Evolutionary conservation across 2,329 filamentous ascomycete genomes (phyloP).

Genomic region (Lasiodiplodia theobromae): DNA sequence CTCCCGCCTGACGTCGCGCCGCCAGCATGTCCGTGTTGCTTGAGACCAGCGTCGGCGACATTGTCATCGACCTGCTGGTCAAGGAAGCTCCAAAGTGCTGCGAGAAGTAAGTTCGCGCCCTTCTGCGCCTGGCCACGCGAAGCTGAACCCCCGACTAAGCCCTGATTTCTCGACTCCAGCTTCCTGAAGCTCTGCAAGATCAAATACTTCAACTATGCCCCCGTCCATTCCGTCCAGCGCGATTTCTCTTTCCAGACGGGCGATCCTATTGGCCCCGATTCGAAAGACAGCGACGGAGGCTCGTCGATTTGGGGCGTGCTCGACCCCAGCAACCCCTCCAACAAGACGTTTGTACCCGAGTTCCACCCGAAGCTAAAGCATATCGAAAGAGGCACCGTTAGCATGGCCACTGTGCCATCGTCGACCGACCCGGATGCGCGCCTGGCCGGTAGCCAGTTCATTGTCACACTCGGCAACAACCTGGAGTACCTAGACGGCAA

Average conservation of each 20-base stretch:
- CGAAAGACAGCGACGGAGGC: constrained; percentile 86
- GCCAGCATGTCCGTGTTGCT: constrained; percentile 84
- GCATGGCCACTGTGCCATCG: constrained; percentile 91
- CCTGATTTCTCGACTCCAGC: constrained; percentile 60
- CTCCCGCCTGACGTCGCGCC: constrained; percentile 2
- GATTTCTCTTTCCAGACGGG: constrained; percentile 96
- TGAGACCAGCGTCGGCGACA: constrained; percentile 90
- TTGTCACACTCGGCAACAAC: constrained; percentile 88
- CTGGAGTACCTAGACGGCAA: constrained; percentile 92
- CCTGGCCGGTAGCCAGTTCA: constrained; percentile 88
- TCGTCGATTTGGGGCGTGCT: constrained; percentile 90
- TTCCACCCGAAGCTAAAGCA: constrained; percentile 90
- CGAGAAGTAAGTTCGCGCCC: constrained; percentile 79
- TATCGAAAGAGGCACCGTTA: constrained; percentile 86
- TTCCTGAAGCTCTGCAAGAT: constrained; percentile 98
- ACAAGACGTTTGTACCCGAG: constrained; percentile 82
- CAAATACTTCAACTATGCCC: constrained; percentile 99
- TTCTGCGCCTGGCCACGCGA: constrained; percentile 39
- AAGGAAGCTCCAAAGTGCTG: constrained; percentile 90
- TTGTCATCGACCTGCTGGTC: constrained; percentile 90
- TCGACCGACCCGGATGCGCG: constrained; percentile 79
- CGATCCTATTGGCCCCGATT: constrained; percentile 88
- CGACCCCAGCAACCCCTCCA: constrained; percentile 65
- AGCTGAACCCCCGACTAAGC: constrained; percentile 66
- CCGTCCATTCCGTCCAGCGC: constrained; percentile 89